phyloP scores from a whole-genome alignment of 257 asterid genomes.

The Solanum lycopersicoides region DNA sequence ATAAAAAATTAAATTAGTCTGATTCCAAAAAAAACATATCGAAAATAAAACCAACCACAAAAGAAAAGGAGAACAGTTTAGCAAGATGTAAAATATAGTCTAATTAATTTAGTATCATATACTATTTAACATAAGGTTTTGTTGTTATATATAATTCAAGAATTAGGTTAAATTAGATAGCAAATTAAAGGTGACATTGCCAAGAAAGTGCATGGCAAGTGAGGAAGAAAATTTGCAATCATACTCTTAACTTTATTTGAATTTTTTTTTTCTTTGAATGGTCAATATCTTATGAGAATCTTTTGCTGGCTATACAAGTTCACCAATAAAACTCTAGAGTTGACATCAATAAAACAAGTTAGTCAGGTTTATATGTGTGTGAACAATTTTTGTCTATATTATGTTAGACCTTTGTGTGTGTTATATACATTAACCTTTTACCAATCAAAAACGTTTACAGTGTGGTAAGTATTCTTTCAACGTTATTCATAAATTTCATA shows the following conservation, averaged over 20 bases:
- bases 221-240: slow-evolving; percentile 15
- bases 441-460: neutral
- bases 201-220: slow-evolving; percentile 53
- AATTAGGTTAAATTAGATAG: neutral
- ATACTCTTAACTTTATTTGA: slow-evolving; percentile 40
- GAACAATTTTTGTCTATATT: neutral
- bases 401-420: neutral
- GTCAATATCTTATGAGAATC: slow-evolving; percentile 73
- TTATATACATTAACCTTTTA: neutral
- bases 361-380: slow-evolving; percentile 11
- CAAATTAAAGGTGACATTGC: slow-evolving; percentile 20
- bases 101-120: neutral
- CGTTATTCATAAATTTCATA: accelerated
- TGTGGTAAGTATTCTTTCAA: neutral
- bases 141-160: neutral
- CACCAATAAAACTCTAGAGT: slow-evolving; percentile 36
- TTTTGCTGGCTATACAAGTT: slow-evolving; percentile 36
- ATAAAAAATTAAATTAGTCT: too few relatives aligned
- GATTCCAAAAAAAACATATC: too few relatives aligned
- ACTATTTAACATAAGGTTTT: neutral
- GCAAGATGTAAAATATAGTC: neutral
- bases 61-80: neutral
- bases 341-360: slow-evolving; percentile 5
- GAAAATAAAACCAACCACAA: neutral
- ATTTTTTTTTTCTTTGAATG: slow-evolving; percentile 39